Evolutionary conservation across 2,329 filamentous ascomycete genomes (phyloP).

Genomic region (Talaromyces sp.): DNA sequence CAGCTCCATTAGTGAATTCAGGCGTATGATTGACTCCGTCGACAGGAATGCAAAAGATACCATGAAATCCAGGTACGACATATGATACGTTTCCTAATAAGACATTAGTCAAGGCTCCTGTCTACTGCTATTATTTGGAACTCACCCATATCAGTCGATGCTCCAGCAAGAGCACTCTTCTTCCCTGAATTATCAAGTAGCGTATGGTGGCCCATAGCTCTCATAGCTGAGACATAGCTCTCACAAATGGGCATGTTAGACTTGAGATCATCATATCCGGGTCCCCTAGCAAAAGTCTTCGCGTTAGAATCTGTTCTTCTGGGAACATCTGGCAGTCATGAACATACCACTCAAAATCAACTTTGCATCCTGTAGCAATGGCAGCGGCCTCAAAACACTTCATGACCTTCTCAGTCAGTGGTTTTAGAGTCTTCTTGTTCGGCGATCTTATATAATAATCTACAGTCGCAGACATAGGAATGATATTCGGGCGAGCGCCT

Average conservation of each 20-base stretch:
- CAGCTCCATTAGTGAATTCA: conserved; percentile 55
- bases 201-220: conserved; percentile 33
- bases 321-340: neutral
- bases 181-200: conserved; percentile 26
- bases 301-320: neutral
- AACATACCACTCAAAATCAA: conserved; percentile 32
- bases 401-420: conserved; percentile 4
- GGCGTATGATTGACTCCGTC: conserved; percentile 57
- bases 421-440: conserved; percentile 1
- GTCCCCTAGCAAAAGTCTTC: conserved; percentile 24
- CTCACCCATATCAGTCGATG: conserved; percentile 35
- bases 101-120: conserved; percentile 5
- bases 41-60: conserved; percentile 49
- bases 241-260: conserved; percentile 36
- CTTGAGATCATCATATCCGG: conserved; percentile 35
- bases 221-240: conserved; percentile 35
- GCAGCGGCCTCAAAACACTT: conserved; percentile 8
- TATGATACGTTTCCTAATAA: conserved; percentile 50
- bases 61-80: conserved; percentile 40
- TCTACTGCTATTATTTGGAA: no score
- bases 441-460: conserved; percentile 6
- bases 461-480: conserved; percentile 42
- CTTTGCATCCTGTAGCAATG: conserved; percentile 11
- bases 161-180: conserved; percentile 22
- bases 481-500: conserved; percentile 59